Evolutionary conservation across 2,329 filamentous ascomycete genomes (phyloP).

Genomic region (Colletotrichum shisoi): DNA sequence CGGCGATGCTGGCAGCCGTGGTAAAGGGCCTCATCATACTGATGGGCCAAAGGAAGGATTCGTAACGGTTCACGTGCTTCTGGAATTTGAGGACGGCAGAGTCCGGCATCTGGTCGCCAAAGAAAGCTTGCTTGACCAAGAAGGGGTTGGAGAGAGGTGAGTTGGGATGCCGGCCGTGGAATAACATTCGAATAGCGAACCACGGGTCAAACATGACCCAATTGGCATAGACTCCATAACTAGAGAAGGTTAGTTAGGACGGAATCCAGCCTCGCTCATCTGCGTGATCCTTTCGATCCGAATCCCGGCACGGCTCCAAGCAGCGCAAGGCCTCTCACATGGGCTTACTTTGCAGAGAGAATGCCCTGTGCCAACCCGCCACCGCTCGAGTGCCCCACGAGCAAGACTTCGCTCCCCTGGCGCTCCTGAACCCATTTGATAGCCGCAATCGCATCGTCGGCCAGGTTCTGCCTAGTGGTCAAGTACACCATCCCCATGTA

Average conservation of each 20-base stretch:
- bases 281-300: constrained; percentile 52
- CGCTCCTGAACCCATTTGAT: constrained; percentile 50
- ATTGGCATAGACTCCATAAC: constrained; percentile 54
- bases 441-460: constrained; percentile 55
- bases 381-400: constrained; percentile 62
- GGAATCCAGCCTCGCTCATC: no score
- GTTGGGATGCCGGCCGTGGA: constrained; percentile 59
- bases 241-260: constrained; percentile 36
- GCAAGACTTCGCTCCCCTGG: constrained; percentile 49
- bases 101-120: constrained; percentile 54
- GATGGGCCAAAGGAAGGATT: constrained; percentile 61
- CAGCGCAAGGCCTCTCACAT: constrained; percentile 56
- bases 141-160: constrained; percentile 60
- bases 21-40: constrained; percentile 58
- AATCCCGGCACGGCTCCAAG: constrained; percentile 58
- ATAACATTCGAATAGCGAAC: constrained; percentile 56
- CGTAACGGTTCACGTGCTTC: constrained; percentile 56
- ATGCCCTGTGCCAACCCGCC: constrained; percentile 60
- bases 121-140: constrained; percentile 61
- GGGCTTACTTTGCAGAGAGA: constrained; percentile 52
- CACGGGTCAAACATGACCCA: constrained; percentile 58
- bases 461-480: constrained; percentile 54
- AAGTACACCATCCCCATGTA: constrained; percentile 59
- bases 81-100: constrained; percentile 54
- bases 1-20: constrained; percentile 51